Percentiles rank a stretch among this genome's conserved stretches.
phyloP scores from a whole-genome alignment of 1,284 basidiomycete genomes.

The Trichosporon ovoides region DNA sequence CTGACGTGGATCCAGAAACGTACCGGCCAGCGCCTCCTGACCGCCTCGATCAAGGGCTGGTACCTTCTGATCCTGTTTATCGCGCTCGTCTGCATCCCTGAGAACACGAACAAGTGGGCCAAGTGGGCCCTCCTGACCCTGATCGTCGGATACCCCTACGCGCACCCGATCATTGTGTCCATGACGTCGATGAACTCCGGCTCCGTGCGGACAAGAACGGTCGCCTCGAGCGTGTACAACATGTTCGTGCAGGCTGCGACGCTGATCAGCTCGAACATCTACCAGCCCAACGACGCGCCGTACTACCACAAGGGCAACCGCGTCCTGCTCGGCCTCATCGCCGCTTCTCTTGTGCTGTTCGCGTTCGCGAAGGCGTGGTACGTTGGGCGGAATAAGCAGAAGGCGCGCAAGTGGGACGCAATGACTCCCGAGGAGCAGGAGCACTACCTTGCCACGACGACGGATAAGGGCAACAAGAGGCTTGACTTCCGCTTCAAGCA shows the following conservation, averaged over 20 bases:
- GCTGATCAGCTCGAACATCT: constrained; percentile 35
- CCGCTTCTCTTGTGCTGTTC: constrained; percentile 22
- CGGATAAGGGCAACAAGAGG: constrained; percentile 33
- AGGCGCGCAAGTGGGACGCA: constrained; percentile 28
- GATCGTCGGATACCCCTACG: constrained; percentile 23
- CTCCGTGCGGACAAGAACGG: constrained; percentile 39
- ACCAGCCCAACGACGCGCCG: constrained; percentile 29
- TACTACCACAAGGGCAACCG: constrained; percentile 39
- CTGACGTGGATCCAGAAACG: constrained; percentile 30
- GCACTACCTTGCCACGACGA: constrained; percentile 29
- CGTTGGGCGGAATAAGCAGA: constrained; percentile 27
- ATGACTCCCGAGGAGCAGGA: constrained; percentile 26
- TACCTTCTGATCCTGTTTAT: constrained; percentile 36
- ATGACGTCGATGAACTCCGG: constrained; percentile 34
- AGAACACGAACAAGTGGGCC: constrained; percentile 22
- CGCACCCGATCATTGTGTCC: constrained; percentile 33
- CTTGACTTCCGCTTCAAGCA: constrained; percentile 14
- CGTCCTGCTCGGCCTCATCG: constrained; percentile 31
- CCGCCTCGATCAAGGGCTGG: constrained; percentile 19
- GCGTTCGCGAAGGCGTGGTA: constrained; percentile 26
- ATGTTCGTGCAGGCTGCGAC: constrained; percentile 37
- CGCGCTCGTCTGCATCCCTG: constrained; percentile 25
- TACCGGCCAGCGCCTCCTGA: constrained; percentile 27
- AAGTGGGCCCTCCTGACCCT: constrained; percentile 22
- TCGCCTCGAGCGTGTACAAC: constrained; percentile 39